These are phyloP conservation scores for Venturia pyrina DNA, from an alignment of 2,329 filamentous ascomycete species.

Conservation along the genomic window DNA sequence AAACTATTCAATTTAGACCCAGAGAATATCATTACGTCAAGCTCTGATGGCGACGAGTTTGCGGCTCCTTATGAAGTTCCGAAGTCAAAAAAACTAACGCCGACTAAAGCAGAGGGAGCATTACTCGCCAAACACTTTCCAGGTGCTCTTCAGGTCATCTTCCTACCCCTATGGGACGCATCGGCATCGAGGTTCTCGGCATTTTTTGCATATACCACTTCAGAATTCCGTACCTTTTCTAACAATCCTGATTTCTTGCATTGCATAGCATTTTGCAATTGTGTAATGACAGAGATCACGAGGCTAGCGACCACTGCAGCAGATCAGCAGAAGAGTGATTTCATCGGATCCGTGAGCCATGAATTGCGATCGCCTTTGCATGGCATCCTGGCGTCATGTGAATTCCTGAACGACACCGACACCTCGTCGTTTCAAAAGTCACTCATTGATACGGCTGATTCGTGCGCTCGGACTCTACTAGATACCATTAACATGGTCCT, in stretches of 20 bases:
- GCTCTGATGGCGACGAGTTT: constrained; percentile 17
- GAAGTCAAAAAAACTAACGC: constrained; percentile 17
- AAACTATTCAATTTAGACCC: constrained; percentile 26
- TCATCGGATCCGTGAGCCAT: constrained; percentile 37
- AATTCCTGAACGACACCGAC: constrained; percentile 38
- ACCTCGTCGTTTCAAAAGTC: constrained; percentile 13
- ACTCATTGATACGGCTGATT: constrained; percentile 22
- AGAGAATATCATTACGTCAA: constrained; percentile 19
- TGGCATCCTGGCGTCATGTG: constrained; percentile 39
- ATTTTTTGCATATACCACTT: constrained; percentile 34
- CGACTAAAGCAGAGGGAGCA: constrained; percentile 25
- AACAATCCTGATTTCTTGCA: constrained; percentile 31
- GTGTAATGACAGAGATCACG: constrained; percentile 31
- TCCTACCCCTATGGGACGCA: constrained; percentile 43
- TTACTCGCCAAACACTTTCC: constrained; percentile 37
- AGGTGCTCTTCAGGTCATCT: constrained; percentile 37
- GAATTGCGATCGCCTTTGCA: constrained; percentile 40
- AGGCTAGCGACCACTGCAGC: constrained; percentile 29
- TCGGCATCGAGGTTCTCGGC: constrained; percentile 37
- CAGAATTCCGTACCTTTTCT: constrained; percentile 20
- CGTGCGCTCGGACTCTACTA: constrained; percentile 31
- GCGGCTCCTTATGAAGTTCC: constrained; percentile 13
- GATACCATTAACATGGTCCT: constrained; percentile 32
- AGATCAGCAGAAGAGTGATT: constrained; percentile 41
- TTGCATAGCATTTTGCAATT: constrained; percentile 33